Percentiles rank a stretch among this genome's conserved stretches.
These are phyloP conservation scores for Rosa rugosa DNA, from an alignment of 306 rosid species.

Conservation along the genomic window DNA sequence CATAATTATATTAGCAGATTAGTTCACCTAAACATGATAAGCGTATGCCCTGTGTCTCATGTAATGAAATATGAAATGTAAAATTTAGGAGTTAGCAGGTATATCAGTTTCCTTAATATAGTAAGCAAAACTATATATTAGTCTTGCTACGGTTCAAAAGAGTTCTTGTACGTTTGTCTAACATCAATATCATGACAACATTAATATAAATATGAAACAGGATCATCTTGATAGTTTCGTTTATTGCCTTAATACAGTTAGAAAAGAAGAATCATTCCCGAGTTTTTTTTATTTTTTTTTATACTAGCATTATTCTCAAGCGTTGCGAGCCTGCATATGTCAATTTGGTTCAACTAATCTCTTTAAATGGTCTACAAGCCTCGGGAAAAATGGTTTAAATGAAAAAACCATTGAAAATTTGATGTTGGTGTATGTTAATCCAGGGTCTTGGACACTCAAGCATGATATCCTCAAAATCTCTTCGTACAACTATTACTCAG, in stretches of 20 bases:
- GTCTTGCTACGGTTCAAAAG: background rate
- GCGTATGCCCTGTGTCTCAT: background rate
- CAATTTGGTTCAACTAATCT: too few relatives aligned
- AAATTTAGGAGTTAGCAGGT: background rate
- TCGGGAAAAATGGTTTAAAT: background rate
- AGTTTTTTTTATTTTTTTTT: too few relatives aligned
- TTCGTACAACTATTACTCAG: background rate
- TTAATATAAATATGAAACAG: background rate
- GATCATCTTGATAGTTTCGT: background rate
- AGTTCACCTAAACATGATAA: constrained; percentile 1
- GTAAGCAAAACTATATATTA: background rate
- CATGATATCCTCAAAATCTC: background rate
- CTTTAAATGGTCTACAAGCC: too few relatives aligned
- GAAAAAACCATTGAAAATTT: background rate
- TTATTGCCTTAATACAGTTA: background rate
- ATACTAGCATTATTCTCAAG: too few relatives aligned
- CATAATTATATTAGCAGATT: background rate
- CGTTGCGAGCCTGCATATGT: too few relatives aligned
- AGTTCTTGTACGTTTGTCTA: background rate
- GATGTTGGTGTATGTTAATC: background rate
- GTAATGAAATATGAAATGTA: background rate
- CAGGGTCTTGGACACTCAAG: background rate
- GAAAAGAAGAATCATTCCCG: background rate
- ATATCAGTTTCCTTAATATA: background rate
- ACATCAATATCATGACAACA: constrained; percentile 3